These are phyloP conservation scores for Corymbia calophylla DNA, from an alignment of 441 rosid species.

Conservation along the genomic window DNA sequence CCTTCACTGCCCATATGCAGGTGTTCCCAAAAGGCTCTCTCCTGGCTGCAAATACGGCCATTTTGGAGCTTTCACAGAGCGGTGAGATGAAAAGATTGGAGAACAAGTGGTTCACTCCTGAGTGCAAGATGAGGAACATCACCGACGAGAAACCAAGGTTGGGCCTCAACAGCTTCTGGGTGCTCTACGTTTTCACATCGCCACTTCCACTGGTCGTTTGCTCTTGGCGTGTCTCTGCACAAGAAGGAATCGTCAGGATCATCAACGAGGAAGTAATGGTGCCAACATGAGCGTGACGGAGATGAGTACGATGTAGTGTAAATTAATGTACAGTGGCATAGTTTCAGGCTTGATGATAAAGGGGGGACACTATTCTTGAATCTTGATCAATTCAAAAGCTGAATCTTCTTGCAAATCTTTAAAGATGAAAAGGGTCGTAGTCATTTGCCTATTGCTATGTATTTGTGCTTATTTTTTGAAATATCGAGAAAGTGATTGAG, in stretches of 20 bases:
- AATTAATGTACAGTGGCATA: background rate
- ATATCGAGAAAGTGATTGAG: background rate
- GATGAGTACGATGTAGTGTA: background rate
- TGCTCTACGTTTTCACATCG: background rate
- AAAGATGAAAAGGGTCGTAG: too few relatives aligned
- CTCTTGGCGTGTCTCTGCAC: background rate
- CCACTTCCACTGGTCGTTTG: conserved; percentile 29
- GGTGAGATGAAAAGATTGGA: conserved; percentile 21
- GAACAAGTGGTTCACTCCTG: conserved; percentile 17
- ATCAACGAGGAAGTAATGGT: background rate
- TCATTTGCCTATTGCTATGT: background rate
- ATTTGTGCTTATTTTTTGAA: background rate
- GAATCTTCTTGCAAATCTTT: background rate
- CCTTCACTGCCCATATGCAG: conserved; percentile 2
- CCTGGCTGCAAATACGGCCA: conserved; percentile 26
- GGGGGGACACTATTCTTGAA: background rate
- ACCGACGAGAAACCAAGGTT: background rate
- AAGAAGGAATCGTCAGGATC: background rate
- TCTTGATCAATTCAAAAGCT: background rate
- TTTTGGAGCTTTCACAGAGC: conserved; percentile 27
- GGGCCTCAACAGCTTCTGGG: conserved; percentile 8
- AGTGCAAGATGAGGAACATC: background rate
- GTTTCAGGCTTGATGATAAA: background rate
- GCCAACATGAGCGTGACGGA: background rate
- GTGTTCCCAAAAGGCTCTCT: conserved; percentile 44